Base-by-base conservation (phyloP, 495 filamentous ascomycete genomes). In the Cercophora sp. region DNA sequence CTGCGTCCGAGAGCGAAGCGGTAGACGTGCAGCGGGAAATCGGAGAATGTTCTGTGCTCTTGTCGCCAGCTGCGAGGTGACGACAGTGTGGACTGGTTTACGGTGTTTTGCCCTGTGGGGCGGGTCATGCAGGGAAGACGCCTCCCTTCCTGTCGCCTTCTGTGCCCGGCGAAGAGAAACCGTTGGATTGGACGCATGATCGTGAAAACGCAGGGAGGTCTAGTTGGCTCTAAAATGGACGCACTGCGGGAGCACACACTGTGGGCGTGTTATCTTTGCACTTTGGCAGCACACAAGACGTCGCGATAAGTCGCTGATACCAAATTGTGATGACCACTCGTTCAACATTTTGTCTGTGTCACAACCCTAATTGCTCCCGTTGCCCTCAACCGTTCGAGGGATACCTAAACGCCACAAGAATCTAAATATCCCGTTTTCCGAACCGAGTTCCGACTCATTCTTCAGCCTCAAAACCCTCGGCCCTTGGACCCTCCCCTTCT, bases 391-490 rank as follows among this genome's bases (percentile, higher is more conserved):
- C 6, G 20, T n/a, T n/a, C n/a, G n/a, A n/a, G n/a, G n/a, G n/a
- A n/a, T n/a, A n/a, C n/a, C 40, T 13, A 26, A 43, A 43, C 46
- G 31, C 46, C 18, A 16, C 0, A 23, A 0, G 16, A 25, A 35
- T 8, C 19, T 26, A 16, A 25, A 46, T 26, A 6, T 15, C 29
- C 24, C 40, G 15, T 42, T 20, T 5, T 20, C 13, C 16, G 5
- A 9, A 15, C 5, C 15, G 35, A 8, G 15, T 18, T 18, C 35
- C 13, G 1, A n/a, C 31, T 57, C 23, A 61, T 22, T 55, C 60
- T 54, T 64, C 66, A 13, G 54, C 64, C 55, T 68, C 65, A 48
- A 66, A 68, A 5, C 65, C 65, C 31, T 68, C 61, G 23, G 31
- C 48, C 22, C 56, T 51, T 2, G 26, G 45, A 16, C 20, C 50